phyloP scores from a whole-genome alignment of 2,329 filamentous ascomycete species.

The Fusarium pseudoanthophilum region DNA sequence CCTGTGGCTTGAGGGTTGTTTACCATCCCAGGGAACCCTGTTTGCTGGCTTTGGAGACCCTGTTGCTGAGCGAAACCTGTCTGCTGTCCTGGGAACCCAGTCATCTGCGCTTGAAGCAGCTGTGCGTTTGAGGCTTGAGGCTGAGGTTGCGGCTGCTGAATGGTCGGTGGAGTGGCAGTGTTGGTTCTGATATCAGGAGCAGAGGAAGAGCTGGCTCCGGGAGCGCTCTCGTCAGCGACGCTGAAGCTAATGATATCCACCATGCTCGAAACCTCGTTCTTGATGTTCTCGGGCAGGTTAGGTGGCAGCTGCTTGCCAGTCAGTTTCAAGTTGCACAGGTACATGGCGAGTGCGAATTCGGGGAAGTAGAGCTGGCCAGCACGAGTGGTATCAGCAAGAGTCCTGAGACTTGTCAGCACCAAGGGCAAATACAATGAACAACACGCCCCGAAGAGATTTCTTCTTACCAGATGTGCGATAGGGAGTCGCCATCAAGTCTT shows the following conservation, averaged over 20 bases:
- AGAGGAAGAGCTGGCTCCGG: constrained; percentile 68
- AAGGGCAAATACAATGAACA: not conserved
- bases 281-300: constrained; percentile 82
- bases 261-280: constrained; percentile 99
- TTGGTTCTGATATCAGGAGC: constrained; percentile 67
- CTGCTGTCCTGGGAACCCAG: constrained; percentile 71
- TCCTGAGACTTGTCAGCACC: constrained; percentile 63
- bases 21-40: constrained; percentile 73
- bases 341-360: constrained; percentile 98
- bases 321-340: constrained; percentile 93
- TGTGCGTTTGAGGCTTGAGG: constrained; percentile 79
- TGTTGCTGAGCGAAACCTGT: constrained; percentile 68
- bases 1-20: constrained; percentile 79
- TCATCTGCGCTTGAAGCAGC: constrained; percentile 73
- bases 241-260: constrained; percentile 99
- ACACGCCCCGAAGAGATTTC: constrained; percentile 30
- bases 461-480: constrained; percentile 91
- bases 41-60: constrained; percentile 73
- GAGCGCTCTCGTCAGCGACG: constrained; percentile 75
- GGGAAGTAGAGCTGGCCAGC: constrained; percentile 96
- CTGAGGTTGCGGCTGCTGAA: constrained; percentile 77
- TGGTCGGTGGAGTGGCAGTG: constrained; percentile 61
- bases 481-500: constrained; percentile 83
- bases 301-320: constrained; percentile 85
- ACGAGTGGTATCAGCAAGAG: constrained; percentile 93